Conservation (phyloP, 768 basidiomycete species). For the Kwoniella pini region DNA sequence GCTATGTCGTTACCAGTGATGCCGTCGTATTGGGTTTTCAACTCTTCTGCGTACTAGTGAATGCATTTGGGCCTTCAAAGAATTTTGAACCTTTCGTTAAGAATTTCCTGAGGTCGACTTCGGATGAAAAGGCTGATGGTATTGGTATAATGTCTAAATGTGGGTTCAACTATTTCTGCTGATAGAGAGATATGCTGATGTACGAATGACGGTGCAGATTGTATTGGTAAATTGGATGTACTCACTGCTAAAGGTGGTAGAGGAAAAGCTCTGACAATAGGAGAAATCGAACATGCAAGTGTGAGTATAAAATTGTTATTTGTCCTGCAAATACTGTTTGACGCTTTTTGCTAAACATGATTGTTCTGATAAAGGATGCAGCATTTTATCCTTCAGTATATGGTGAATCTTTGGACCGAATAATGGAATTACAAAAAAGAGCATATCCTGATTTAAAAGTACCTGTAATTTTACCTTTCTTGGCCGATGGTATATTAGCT, state of each 20-base stretch:
- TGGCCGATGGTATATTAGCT: slow-evolving; percentile 86
- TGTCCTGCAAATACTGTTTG: too few relatives aligned
- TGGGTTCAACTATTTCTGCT: slow-evolving; percentile 24
- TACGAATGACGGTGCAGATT: slow-evolving; percentile 56
- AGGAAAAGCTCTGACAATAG: slow-evolving; percentile 74
- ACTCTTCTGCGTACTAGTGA: slow-evolving; percentile 81
- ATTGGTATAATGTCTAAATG: slow-evolving; percentile 86
- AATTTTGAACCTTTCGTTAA: slow-evolving; percentile 83
- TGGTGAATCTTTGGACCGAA: slow-evolving; percentile 81
- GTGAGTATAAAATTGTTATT: slow-evolving; percentile 56
- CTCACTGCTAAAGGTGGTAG: slow-evolving; percentile 77
- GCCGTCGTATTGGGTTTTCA: slow-evolving; percentile 92
- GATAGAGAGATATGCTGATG: neutral
- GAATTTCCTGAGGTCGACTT: slow-evolving; percentile 73
- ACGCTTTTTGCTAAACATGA: slow-evolving; percentile 18
- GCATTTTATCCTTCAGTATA: slow-evolving; percentile 95
- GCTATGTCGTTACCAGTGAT: slow-evolving; percentile 65
- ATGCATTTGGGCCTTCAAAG: slow-evolving; percentile 90
- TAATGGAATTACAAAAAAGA: slow-evolving; percentile 78
- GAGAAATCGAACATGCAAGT: slow-evolving; percentile 90
- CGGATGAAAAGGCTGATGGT: slow-evolving; percentile 68
- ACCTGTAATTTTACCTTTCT: slow-evolving; percentile 90
- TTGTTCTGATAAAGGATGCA: slow-evolving; percentile 63
- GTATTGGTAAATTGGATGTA: slow-evolving; percentile 70
- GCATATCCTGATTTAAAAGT: slow-evolving; percentile 82